Evolutionary conservation across 768 basidiomycete genomes (phyloP).

Genomic region (Lanmaoa pseudosensibilis): DNA sequence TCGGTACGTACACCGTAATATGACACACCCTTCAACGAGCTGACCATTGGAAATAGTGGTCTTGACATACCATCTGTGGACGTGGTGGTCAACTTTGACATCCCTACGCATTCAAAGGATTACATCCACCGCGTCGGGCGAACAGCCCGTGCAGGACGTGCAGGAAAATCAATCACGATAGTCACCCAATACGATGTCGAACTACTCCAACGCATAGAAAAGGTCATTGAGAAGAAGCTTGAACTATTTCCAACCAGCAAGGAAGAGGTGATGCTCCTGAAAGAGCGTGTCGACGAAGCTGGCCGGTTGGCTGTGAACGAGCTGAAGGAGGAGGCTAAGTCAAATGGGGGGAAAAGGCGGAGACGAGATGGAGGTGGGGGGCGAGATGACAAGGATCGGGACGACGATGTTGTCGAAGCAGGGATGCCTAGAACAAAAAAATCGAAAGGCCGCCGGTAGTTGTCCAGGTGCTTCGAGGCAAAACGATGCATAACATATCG

Average conservation of each 20-base stretch:
- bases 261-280: slow-evolving; percentile 83
- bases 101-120: slow-evolving; percentile 97
- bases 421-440: slow-evolving; percentile 75
- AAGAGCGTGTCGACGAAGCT: slow-evolving; percentile 89
- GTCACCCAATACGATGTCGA: slow-evolving; percentile 99
- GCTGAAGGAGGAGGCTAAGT: slow-evolving; percentile 70
- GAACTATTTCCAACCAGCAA: slow-evolving; percentile 82
- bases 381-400: slow-evolving; percentile 80
- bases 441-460: slow-evolving; percentile 45
- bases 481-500: not conserved
- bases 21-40: not conserved
- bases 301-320: slow-evolving; percentile 73
- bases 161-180: slow-evolving; percentile 95
- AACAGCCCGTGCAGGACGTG: slow-evolving; percentile 95
- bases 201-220: slow-evolving; percentile 91
- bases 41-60: slow-evolving; percentile 51
- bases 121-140: slow-evolving; percentile 98
- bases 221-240: slow-evolving; percentile 90
- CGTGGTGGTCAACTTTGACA: slow-evolving; percentile 96
- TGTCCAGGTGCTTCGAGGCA: not conserved
- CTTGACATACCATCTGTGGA: slow-evolving; percentile 96
- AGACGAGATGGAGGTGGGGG: slow-evolving; percentile 48
- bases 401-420: slow-evolving; percentile 90
- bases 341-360: slow-evolving; percentile 51
- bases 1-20: slow-evolving; percentile 49